Conservation (phyloP, 768 basidiomycete species). For the Amanita rubescens region DNA sequence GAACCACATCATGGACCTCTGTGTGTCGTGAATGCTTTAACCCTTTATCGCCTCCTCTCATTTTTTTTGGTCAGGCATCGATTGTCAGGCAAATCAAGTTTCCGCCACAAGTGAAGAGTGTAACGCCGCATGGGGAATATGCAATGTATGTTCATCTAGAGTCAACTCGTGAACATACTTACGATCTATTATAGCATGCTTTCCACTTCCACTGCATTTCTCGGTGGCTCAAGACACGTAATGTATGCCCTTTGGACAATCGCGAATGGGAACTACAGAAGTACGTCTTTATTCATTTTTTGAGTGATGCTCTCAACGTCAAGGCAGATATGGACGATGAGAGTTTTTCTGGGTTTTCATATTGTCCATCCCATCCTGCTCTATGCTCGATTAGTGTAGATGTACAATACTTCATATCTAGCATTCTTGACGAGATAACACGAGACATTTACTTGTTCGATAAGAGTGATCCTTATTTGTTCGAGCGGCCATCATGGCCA, state of each 20-base stretch:
- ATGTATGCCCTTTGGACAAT: constrained; percentile 92
- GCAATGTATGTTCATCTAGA: constrained; percentile 59
- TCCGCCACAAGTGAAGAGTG: constrained; percentile 96
- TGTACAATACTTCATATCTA: background rate
- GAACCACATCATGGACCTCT: constrained; percentile 99
- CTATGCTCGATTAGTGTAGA: background rate
- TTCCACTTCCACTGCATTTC: constrained; percentile 11
- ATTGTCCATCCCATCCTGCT: background rate
- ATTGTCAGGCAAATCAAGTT: constrained; percentile 98
- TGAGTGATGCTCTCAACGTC: constrained; percentile 1
- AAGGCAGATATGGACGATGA: constrained; percentile 35
- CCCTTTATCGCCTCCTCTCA: constrained; percentile 2
- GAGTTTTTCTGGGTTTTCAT: background rate
- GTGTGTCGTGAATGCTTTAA: constrained; percentile 40
- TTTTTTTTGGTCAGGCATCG: constrained; percentile 66
- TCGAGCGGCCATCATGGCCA: constrained; percentile 16
- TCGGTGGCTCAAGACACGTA: constrained; percentile 96
- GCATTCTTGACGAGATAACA: background rate
- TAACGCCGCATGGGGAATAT: constrained; percentile 98
- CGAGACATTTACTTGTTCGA: background rate
- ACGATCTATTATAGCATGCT: constrained; percentile 7
- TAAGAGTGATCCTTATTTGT: background rate
- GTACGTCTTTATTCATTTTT: constrained; percentile 39
- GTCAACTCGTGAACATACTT: background rate
- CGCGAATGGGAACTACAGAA: constrained; percentile 97